These are phyloP conservation scores for Pseudopithomyces maydicus DNA, from an alignment of 2,329 filamentous ascomycete species.

Conservation along the genomic window DNA sequence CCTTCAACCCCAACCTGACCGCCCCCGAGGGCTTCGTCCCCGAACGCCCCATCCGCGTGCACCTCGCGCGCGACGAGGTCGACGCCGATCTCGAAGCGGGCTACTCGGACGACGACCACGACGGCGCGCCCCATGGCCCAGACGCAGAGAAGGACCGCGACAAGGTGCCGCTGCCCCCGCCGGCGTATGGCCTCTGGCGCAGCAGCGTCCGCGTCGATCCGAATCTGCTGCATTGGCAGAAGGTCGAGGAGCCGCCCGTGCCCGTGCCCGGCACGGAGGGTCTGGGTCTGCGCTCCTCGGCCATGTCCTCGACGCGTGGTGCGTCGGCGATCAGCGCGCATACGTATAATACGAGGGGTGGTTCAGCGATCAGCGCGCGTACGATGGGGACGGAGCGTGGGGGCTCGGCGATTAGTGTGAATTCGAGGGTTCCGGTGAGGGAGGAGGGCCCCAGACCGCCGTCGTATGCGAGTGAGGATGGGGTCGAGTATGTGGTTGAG, in stretches of 20 bases:
- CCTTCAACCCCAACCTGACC: constrained; percentile 58
- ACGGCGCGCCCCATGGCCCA: too few relatives aligned
- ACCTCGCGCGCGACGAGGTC: constrained; percentile 75
- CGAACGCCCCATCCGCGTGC: constrained; percentile 74
- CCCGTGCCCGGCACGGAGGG: background rate
- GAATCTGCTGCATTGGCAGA: constrained; percentile 80
- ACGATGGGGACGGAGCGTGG: too few relatives aligned
- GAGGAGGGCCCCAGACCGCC: constrained; percentile 62
- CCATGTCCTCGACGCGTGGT: background rate
- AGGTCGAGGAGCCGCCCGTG: constrained; percentile 46
- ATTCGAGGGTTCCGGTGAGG: background rate
- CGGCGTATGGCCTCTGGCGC: constrained; percentile 85
- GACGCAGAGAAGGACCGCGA: constrained; percentile 27
- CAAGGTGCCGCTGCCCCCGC: constrained; percentile 57
- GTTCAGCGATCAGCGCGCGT: background rate
- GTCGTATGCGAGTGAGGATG: constrained; percentile 77
- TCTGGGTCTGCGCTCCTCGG: background rate
- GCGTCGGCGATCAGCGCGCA: background rate
- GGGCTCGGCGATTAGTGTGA: background rate
- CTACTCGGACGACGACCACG: constrained; percentile 6
- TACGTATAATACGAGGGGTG: background rate
- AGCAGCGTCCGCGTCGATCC: constrained; percentile 82
- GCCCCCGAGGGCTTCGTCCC: constrained; percentile 72
- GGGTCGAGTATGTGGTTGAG: constrained; percentile 73
- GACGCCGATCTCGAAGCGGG: constrained; percentile 62